These are phyloP conservation scores for Rhodotorula sphaerocarpa DNA, from an alignment of 768 basidiomycete genomes.

Conservation along the genomic window DNA sequence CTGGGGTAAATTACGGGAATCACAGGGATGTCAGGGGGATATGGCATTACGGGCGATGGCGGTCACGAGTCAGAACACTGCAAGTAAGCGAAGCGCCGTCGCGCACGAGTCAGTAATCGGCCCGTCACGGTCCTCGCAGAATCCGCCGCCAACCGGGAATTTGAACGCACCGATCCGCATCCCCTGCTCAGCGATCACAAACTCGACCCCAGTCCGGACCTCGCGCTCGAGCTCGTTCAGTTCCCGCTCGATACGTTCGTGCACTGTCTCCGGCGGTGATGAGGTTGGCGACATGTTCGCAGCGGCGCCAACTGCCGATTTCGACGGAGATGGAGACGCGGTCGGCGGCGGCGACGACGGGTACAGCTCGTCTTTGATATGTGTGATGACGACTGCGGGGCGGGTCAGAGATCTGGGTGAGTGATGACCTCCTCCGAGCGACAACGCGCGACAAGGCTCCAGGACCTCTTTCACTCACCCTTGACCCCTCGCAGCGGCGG, in stretches of 20 bases:
- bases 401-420: neutral
- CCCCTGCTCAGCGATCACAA: slow-evolving; percentile 68
- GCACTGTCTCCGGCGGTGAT: slow-evolving; percentile 46
- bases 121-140: too few species aligned
- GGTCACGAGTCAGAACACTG: too few species aligned
- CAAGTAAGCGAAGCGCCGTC: too few species aligned
- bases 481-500: slow-evolving; percentile 16
- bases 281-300: too few species aligned
- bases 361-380: slow-evolving; percentile 62
- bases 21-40: too few species aligned
- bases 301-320: neutral
- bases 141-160: too few species aligned
- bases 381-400: slow-evolving; percentile 51
- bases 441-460: neutral
- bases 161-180: slow-evolving; percentile 65
- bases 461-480: slow-evolving; percentile 16
- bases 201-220: slow-evolving; percentile 60
- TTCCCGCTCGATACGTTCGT: slow-evolving; percentile 65
- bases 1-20: too few species aligned
- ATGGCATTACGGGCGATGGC: too few species aligned
- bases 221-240: slow-evolving; percentile 57
- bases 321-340: neutral
- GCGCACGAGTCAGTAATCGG: too few species aligned
- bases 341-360: too few species aligned
- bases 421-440: neutral